A percentile compares a stretch with the other conserved stretches of the same genome.
These are phyloP conservation scores for Stromatinia cepivora DNA, from an alignment of 2,329 filamentous ascomycete genomes.

Conservation along the genomic window DNA sequence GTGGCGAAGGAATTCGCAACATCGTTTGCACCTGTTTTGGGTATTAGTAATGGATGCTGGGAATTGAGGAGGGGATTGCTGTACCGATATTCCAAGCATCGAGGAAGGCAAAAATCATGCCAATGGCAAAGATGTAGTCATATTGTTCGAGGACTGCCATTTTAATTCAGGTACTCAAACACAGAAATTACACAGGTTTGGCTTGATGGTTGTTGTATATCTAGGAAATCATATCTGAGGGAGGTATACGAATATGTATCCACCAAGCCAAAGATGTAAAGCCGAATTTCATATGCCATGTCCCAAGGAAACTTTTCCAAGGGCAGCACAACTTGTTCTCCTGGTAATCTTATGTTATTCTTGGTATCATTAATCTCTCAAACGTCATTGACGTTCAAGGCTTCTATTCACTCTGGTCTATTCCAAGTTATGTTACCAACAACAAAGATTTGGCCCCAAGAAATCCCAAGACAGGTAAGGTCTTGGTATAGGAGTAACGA, in stretches of 20 bases:
- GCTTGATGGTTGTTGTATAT: not conserved
- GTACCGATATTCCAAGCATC: conserved; percentile 61
- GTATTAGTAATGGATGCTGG: not conserved
- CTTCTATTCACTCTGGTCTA: not conserved
- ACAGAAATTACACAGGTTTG: not conserved
- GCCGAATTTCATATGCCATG: not conserved
- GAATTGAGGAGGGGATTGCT: conserved; percentile 19
- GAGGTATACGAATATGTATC: not conserved
- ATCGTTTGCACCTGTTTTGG: conserved; percentile 57
- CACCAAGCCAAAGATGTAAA: not conserved
- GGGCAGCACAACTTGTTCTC: not conserved
- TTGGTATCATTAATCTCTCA: not conserved
- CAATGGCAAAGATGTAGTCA: conserved; percentile 17
- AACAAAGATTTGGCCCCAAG: not conserved
- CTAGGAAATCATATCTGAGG: not conserved
- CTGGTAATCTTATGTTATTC: not conserved
- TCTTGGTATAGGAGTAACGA: conserved; percentile 4
- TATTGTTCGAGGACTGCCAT: conserved; percentile 17
- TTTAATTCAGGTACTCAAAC: not conserved
- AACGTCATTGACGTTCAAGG: not conserved
- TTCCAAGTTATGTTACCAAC: not conserved
- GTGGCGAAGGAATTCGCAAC: conserved; percentile 84
- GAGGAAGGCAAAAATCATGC: conserved; percentile 52
- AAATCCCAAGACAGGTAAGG: conserved; percentile 9
- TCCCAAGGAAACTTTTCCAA: not conserved